phyloP scores from a whole-genome alignment of 257 asterid genomes.

The Solanum lignicaule region DNA sequence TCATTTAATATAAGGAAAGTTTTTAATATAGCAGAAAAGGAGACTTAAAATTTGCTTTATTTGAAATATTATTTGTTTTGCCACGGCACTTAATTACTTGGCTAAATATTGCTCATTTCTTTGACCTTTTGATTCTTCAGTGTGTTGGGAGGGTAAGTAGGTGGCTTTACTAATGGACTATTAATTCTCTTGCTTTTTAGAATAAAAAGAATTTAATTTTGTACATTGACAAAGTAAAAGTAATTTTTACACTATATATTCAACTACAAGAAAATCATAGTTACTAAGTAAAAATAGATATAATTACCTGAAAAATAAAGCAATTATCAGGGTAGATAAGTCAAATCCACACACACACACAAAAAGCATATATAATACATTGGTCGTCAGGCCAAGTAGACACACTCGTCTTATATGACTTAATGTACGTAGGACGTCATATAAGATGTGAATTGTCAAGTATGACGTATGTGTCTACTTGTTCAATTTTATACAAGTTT shows the following conservation, averaged over 20 bases:
- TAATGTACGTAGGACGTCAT: too few relatives aligned
- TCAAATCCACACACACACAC: background rate
- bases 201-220: too few relatives aligned
- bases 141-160: background rate
- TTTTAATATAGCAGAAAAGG: background rate
- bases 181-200: background rate
- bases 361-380: background rate
- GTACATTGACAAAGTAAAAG: background rate
- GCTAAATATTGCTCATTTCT: background rate
- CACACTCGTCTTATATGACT: too few relatives aligned
- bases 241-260: too few relatives aligned
- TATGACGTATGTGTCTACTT: background rate
- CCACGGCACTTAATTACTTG: background rate
- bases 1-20: background rate
- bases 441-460: background rate
- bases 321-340: too few relatives aligned
- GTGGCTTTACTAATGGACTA: background rate
- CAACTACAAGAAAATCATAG: background rate
- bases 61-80: too few relatives aligned
- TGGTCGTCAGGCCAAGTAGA: too few relatives aligned
- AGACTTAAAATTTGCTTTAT: background rate
- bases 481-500: too few relatives aligned
- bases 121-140: background rate
- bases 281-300: background rate
- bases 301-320: background rate